Evolutionary conservation across 805 yeast genomes (phyloP).

Genomic region (Saccharomycopsis fodiens): DNA sequence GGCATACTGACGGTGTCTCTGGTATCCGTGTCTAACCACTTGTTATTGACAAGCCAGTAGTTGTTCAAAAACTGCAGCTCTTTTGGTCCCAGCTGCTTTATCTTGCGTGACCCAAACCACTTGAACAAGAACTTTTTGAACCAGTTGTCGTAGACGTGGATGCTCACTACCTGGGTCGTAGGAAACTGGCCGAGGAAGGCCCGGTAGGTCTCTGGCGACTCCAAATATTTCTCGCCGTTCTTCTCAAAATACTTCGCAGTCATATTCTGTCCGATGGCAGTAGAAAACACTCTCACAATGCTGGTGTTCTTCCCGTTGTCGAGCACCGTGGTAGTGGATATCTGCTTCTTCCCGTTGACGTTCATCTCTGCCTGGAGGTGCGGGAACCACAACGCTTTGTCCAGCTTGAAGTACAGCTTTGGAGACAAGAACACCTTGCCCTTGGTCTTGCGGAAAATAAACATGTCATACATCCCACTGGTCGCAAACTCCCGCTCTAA

Average conservation of each 20-base stretch:
- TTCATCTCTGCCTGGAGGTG: constrained; percentile 38
- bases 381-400: constrained; percentile 75
- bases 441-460: constrained; percentile 58
- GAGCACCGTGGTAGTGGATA: constrained; percentile 20
- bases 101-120: constrained; percentile 35
- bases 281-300: constrained; percentile 58
- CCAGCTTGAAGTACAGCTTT: constrained; percentile 62
- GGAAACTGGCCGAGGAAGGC: constrained; percentile 38
- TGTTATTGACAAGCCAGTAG: constrained; percentile 59
- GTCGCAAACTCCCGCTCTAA: constrained; percentile 57
- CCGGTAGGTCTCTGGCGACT: constrained; percentile 32
- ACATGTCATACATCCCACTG: constrained; percentile 61
- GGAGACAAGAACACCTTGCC: constrained; percentile 88
- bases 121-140: constrained; percentile 59
- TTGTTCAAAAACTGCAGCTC: constrained; percentile 30
- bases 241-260: constrained; percentile 49
- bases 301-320: constrained; percentile 41
- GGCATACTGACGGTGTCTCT: constrained; percentile 57
- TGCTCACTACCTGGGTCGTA: constrained; percentile 62
- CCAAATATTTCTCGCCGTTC: constrained; percentile 34
- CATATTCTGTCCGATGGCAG: constrained; percentile 64
- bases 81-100: constrained; percentile 38
- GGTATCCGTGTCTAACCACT: constrained; percentile 46
- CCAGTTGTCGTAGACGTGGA: constrained; percentile 68
- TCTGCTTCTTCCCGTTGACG: constrained; percentile 33